Evolutionary conservation across 208 protist genomes (phyloP).

Genomic region (Trypanosoma mega): DNA sequence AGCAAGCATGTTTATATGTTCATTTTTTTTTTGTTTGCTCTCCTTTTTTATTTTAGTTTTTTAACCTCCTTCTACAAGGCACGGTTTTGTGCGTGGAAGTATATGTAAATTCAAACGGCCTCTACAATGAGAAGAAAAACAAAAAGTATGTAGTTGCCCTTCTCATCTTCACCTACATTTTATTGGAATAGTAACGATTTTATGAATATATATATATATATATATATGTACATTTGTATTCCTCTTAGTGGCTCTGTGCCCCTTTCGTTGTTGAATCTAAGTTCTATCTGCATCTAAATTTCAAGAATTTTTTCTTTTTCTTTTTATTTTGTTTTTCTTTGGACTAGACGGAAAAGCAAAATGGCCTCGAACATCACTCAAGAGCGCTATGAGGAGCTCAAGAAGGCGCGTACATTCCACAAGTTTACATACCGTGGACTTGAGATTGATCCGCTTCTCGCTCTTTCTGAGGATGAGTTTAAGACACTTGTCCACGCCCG

Average conservation of each 20-base stretch:
- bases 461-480: conserved; percentile 94
- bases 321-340: conserved; percentile 11
- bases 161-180: too few species aligned
- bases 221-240: background rate
- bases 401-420: conserved; percentile 98
- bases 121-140: too few species aligned
- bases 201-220: conserved; percentile 6
- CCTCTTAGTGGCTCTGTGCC: background rate
- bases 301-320: too few species aligned
- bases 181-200: background rate
- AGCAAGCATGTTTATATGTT: too few species aligned
- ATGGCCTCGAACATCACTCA: conserved; percentile 63
- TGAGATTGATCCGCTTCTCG: conserved; percentile 94
- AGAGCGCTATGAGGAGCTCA: conserved; percentile 91
- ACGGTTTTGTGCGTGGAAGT: too few species aligned
- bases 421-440: conserved; percentile 98
- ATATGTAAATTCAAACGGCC: too few species aligned
- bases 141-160: too few species aligned
- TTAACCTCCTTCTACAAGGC: too few species aligned
- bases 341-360: conserved; percentile 13
- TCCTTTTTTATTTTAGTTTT: too few species aligned
- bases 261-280: too few species aligned
- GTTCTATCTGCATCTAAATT: too few species aligned
- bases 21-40: too few species aligned
- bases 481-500: conserved; percentile 93